These are phyloP conservation scores for Posidonia australis DNA, from an alignment of 106 monocot species.

Conservation along the genomic window DNA sequence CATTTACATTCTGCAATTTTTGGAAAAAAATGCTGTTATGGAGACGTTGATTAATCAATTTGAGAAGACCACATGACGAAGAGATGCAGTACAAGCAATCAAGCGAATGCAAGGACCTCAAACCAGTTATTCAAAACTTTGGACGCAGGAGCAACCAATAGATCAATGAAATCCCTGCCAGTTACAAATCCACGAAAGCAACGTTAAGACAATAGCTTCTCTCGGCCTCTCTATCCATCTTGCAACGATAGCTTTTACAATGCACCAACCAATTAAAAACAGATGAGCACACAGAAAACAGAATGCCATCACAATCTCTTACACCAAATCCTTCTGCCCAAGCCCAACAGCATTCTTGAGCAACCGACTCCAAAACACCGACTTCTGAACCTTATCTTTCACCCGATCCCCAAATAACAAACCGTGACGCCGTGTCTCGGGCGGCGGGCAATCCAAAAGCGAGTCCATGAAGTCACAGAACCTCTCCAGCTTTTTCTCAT, in stretches of 20 bases:
- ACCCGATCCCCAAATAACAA: background rate
- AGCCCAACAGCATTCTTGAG: conserved; percentile 8
- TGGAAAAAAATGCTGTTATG: too few relatives aligned
- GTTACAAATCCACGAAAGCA: background rate
- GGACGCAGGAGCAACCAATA: conserved; percentile 23
- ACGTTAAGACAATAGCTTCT: too few relatives aligned
- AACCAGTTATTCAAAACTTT: conserved; percentile 29
- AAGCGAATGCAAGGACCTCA: conserved; percentile 13
- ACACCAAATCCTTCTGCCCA: conserved; percentile 25
- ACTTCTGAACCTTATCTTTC: conserved; percentile 17
- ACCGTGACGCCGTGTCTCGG: conserved; percentile 6
- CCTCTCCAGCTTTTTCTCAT: conserved; percentile 24
- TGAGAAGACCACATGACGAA: too few relatives aligned
- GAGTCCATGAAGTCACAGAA: conserved; percentile 23
- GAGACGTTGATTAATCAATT: too few relatives aligned
- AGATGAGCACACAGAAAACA: background rate
- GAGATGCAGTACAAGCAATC: background rate
- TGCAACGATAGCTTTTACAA: background rate
- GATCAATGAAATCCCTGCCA: conserved; percentile 26
- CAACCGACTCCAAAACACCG: conserved; percentile 15
- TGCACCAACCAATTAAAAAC: background rate
- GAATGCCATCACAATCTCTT: conserved; percentile 2
- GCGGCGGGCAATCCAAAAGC: conserved; percentile 18
- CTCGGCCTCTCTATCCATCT: background rate
- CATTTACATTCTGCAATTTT: too few relatives aligned